Percentiles rank a stretch among this genome's conserved stretches.
Conservation (phyloP, 768 basidiomycete genomes). For the Tricholoma hemisulphureum region DNA sequence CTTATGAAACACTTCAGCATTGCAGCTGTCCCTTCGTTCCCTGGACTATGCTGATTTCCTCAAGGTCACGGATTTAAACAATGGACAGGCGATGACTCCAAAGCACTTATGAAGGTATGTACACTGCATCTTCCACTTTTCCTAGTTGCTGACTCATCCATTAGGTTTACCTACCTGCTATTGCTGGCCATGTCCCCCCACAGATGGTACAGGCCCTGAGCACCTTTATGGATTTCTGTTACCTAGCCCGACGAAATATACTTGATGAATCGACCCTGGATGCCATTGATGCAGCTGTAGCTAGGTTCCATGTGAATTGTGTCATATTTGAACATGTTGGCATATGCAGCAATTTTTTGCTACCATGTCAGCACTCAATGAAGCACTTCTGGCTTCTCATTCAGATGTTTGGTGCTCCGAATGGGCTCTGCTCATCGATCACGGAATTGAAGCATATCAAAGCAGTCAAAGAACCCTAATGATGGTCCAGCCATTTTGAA, state of each 20-base stretch:
- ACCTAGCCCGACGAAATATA: not conserved
- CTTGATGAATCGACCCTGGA: not conserved
- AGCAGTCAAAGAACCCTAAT: constrained; percentile 23
- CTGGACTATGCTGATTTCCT: constrained; percentile 23
- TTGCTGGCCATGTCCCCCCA: no score
- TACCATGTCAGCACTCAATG: constrained; percentile 24
- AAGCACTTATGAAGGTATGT: constrained; percentile 32
- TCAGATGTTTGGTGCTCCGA: constrained; percentile 11
- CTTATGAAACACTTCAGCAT: constrained; percentile 20
- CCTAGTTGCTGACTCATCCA: no score
- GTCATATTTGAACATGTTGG: constrained; percentile 13
- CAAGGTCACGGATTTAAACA: constrained; percentile 28
- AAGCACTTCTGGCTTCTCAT: constrained; percentile 13
- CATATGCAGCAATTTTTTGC: constrained; percentile 11
- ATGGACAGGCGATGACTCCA: constrained; percentile 35
- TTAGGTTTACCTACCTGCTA: constrained; percentile 29
- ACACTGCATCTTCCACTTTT: not conserved
- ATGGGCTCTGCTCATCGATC: no score
- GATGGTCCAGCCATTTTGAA: constrained; percentile 14
- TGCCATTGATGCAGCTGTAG: constrained; percentile 1
- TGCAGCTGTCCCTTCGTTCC: constrained; percentile 15
- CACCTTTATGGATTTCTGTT: constrained; percentile 21
- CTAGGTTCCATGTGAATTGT: constrained; percentile 14
- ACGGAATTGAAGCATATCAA: no score
- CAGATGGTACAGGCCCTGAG: constrained; percentile 11